Conservation (phyloP, 768 basidiomycete species). For the Rhodocollybia butyracea region DNA sequence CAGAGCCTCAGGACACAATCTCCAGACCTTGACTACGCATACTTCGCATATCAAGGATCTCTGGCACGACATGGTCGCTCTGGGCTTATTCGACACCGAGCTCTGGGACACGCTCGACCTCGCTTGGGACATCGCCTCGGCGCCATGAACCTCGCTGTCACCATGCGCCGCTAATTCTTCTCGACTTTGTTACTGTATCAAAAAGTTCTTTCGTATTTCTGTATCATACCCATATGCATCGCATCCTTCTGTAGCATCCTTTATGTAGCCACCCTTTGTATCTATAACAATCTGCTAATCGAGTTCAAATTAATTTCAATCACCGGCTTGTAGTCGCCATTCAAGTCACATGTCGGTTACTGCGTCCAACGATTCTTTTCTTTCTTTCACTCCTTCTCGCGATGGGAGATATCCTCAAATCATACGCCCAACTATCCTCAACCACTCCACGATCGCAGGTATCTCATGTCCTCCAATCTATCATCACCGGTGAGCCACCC, state of each 20-base stretch:
- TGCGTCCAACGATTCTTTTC: neutral
- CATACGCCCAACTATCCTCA: slow-evolving; percentile 45
- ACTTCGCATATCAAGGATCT: slow-evolving; percentile 73
- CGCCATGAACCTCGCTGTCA: slow-evolving; percentile 34
- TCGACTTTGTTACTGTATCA: neutral
- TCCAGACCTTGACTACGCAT: slow-evolving; percentile 45
- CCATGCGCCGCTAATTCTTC: neutral
- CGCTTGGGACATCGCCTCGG: slow-evolving; percentile 72
- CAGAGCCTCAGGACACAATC: slow-evolving; percentile 40
- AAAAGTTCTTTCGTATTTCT: neutral
- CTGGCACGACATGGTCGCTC: slow-evolving; percentile 75
- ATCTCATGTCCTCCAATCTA: slow-evolving; percentile 43
- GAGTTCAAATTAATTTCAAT: no score
- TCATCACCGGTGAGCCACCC: slow-evolving; percentile 47
- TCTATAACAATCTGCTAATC: neutral
- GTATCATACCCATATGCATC: no score
- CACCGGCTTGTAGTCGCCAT: neutral
- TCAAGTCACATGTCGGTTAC: neutral
- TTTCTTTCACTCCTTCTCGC: neutral
- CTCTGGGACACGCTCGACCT: slow-evolving; percentile 78
- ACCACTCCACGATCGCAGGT: slow-evolving; percentile 46
- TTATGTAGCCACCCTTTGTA: neutral
- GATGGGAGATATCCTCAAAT: slow-evolving; percentile 46
- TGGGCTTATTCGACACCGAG: slow-evolving; percentile 69
- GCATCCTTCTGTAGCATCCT: neutral